Evolutionary conservation across 2,329 filamentous ascomycete species (phyloP), one percentile per base, ranked within the genome.

Genomic region (Aspergillus glaucus): DNA sequence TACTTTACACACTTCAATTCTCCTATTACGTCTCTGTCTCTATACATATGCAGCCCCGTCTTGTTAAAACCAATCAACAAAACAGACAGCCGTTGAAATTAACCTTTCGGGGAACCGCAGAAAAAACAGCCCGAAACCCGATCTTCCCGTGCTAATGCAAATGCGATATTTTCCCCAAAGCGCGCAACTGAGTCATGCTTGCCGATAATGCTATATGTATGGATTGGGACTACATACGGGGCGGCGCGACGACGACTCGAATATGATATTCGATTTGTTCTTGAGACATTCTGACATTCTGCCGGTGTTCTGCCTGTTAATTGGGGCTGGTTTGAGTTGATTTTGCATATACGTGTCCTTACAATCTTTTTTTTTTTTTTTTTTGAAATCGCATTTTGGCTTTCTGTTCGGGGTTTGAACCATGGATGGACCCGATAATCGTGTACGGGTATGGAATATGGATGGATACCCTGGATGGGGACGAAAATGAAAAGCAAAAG

Each of bases 341-440:
- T 9, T 8, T 46, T 46, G 15, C 39, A 43, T 41, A 45, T 45
- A 24, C 22, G 42, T 22, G 43, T 17, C 15, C 40, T 41, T 15
- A 34, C 26, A 21, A 42, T 34, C 32, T 9, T 34, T 48, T 50
- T 39, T 40, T 21, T 15, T 15, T 32, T 42, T 30, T 19, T 6
- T 49, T 46, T 19, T 44, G 10, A 32, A 14, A 48, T 46, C 12
- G 30, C 22, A 42, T 28, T 37, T 39, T 15, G n/a, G 17, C 37
- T 30, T 30, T 30, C 26, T 3, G 10, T 30, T 30, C 9, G 26
- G 26, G 26, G 26, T 30, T 30, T 30, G 10, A 30, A 30, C 26
- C 26, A 30, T 22, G 15, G 19, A 19, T 40, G 37, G 37, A 36
- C 34, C 26, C 26, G 26, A 17, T 17, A 36, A n/a, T n/a, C 15